Base-by-base conservation (phyloP, 2,329 filamentous ascomycete genomes). In the Orbilia brochopaga region DNA sequence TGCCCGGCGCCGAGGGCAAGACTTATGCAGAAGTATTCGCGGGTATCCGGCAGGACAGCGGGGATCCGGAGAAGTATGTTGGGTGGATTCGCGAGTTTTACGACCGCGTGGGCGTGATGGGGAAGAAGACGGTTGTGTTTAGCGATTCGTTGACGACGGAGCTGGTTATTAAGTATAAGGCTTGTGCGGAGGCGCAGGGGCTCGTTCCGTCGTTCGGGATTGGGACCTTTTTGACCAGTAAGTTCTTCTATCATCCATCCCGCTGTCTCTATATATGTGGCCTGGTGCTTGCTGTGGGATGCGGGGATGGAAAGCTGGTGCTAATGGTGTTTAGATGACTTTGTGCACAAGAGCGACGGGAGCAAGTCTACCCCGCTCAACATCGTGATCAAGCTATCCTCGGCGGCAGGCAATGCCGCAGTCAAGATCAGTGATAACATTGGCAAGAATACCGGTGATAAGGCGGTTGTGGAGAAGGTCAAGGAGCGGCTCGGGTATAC, bases 371-470 rank as follows among this genome's bases (percentile, higher is more conserved):
- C 88, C 15, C 94, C 94, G 0, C 82, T 99, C 61, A 99, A 99
- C 77, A 99, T 99, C 77, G 94, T 99, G 75, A 97, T 99, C 81
- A 99, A 99, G 81, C 85, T 99, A 72, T 91, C 90, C 73, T 92
- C 90, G 8, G 94, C 92, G 0, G 86, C 83, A 13, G 92, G 92
- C 4, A 86, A 88, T 52, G 86, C 89, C 0, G 92, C 94, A 1
- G 87, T 99, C 78, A 99, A 99, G 83, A 90, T 99, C 75, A 97
- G 87, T 74, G 89, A 93, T 79, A 97, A 97, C 78, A 84, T 88
- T 74, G 86, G 92, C 51, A 99, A 99, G 84, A 99, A 99, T 78
- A 97, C 92, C 0, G 94, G 94, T 6, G 89, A 97, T 78, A 86
- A 87, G 76, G 84, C 84, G 19, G 90, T 89, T 0, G 90, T 99